A percentile compares a stretch with the other conserved stretches of the same genome.
Evolutionary conservation across 345 rosid genomes (phyloP).

Genomic region (Eucalyptus victrix): DNA sequence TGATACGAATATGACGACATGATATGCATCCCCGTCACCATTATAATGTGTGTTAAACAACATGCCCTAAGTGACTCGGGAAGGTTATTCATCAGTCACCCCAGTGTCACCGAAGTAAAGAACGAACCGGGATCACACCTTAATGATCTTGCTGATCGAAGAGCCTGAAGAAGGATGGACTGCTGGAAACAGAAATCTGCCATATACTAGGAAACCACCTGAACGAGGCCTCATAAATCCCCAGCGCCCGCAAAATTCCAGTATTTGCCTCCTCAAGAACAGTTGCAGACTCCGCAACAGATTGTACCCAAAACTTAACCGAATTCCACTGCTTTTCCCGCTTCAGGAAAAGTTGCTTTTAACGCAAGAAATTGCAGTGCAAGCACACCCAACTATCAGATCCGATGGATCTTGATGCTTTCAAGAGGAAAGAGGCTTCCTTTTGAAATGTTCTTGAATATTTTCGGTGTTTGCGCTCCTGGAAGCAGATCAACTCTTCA

Average conservation of each 20-base stretch:
- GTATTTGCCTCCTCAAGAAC: neutral
- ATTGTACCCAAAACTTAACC: neutral
- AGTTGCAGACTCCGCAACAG: neutral
- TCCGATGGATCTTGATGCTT: neutral
- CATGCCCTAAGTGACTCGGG: neutral
- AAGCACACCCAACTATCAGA: neutral
- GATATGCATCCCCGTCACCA: neutral
- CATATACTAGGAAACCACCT: neutral
- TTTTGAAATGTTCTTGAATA: neutral
- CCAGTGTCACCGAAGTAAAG: neutral
- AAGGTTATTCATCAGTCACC: neutral
- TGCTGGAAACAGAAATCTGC: neutral
- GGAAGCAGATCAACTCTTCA: neutral
- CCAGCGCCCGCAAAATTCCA: neutral
- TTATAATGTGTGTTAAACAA: neutral
- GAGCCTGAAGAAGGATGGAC: neutral
- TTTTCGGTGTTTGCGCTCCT: neutral
- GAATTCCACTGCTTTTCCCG: neutral
- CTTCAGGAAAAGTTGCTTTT: neutral
- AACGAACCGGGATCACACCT: neutral
- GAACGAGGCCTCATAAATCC: neutral
- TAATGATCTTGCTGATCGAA: neutral
- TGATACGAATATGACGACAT: neutral
- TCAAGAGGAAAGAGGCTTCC: neutral
- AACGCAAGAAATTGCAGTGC: neutral